phyloP scores from a whole-genome alignment of 1,284 basidiomycete species.

The Trichosporon sp. region DNA sequence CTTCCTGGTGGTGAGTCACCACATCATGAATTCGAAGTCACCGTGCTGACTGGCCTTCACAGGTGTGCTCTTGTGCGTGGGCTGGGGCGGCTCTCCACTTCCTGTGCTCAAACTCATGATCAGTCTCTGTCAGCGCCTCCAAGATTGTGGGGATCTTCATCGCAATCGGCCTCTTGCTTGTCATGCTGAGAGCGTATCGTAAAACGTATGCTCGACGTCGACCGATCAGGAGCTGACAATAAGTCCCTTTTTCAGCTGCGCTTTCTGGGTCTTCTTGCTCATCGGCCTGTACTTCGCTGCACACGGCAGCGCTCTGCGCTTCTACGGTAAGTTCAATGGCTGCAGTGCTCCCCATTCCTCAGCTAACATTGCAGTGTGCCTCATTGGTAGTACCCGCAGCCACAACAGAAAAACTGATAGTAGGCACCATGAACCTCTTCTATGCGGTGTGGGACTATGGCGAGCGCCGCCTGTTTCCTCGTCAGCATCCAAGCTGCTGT shows the following conservation, averaged over 20 bases:
- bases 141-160: slow-evolving; percentile 46
- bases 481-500: neutral
- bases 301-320: slow-evolving; percentile 46
- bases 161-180: slow-evolving; percentile 41
- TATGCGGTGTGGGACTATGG: slow-evolving; percentile 48
- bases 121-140: slow-evolving; percentile 44
- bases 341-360: no score
- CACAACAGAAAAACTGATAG: neutral
- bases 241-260: slow-evolving; percentile 44
- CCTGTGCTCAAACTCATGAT: neutral
- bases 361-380: slow-evolving; percentile 16
- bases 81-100: neutral
- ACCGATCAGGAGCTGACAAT: neutral
- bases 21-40: no score
- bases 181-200: slow-evolving; percentile 40
- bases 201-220: slow-evolving; percentile 39
- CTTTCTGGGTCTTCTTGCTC: slow-evolving; percentile 40
- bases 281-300: slow-evolving; percentile 48
- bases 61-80: slow-evolving; percentile 31
- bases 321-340: slow-evolving; percentile 30
- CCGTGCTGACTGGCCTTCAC: slow-evolving; percentile 4
- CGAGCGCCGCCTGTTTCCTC: slow-evolving; percentile 44
- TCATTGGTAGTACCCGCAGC: slow-evolving; percentile 4
- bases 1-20: slow-evolving; percentile 40
- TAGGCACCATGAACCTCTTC: slow-evolving; percentile 45